Evolutionary conservation across 371 early-diverging fungal species (phyloP).

Genomic region (Mortierella sp.): DNA sequence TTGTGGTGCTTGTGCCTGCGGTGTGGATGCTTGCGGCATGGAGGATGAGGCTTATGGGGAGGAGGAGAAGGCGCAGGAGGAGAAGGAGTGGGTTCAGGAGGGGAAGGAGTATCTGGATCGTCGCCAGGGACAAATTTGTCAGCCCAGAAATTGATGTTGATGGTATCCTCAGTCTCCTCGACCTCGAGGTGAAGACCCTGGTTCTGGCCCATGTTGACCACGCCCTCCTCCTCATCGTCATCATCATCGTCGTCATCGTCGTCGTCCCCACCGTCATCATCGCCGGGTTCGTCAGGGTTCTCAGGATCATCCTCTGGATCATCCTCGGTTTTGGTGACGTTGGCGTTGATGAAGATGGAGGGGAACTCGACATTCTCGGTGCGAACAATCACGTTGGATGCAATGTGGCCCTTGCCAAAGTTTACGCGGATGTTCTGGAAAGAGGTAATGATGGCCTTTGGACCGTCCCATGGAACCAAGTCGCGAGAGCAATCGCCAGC

Average conservation of each 20-base stretch:
- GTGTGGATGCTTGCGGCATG: conserved; percentile 9
- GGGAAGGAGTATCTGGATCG: background rate
- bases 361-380: conserved; percentile 19
- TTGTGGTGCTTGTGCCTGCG: conserved; percentile 10
- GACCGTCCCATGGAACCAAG: conserved; percentile 37
- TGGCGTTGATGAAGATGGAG: conserved; percentile 26
- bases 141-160: conserved; percentile 37
- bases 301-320: conserved; percentile 8
- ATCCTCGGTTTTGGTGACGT: conserved; percentile 29
- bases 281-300: conserved; percentile 8
- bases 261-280: conserved; percentile 16
- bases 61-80: too few species aligned
- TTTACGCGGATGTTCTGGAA: conserved; percentile 13
- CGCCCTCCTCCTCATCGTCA: conserved; percentile 15
- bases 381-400: conserved; percentile 18
- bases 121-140: conserved; percentile 10
- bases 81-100: background rate
- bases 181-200: conserved; percentile 33
- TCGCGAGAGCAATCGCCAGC: conserved; percentile 6
- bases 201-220: too few species aligned
- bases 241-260: conserved; percentile 8
- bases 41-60: too few species aligned
- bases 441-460: conserved; percentile 3
- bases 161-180: conserved; percentile 10
- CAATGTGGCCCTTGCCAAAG: conserved; percentile 35